These are phyloP conservation scores for Stagonosporopsis vannaccii DNA, from an alignment of 2,329 filamentous ascomycete species.

Conservation along the genomic window DNA sequence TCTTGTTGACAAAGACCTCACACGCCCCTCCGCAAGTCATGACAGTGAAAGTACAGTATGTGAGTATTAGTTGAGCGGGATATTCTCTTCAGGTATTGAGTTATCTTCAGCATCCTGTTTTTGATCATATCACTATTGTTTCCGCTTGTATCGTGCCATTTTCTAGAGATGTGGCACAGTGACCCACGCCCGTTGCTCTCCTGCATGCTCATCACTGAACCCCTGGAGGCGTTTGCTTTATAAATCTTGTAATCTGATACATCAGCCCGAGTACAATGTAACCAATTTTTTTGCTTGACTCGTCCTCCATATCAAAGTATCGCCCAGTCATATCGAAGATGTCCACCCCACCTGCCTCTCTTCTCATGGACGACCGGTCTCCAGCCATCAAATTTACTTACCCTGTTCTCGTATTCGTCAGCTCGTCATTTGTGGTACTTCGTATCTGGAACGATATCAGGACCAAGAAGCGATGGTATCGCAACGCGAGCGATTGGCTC, in stretches of 20 bases:
- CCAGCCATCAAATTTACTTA: conserved; percentile 8
- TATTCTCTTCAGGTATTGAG: no score
- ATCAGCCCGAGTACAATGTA: not conserved
- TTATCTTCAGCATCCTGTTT: not conserved
- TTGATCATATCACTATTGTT: not conserved
- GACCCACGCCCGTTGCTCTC: conserved; percentile 1
- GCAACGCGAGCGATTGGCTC: conserved; percentile 14
- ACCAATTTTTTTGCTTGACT: not conserved
- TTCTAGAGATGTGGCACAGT: conserved; percentile 5
- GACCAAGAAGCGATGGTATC: conserved; percentile 11
- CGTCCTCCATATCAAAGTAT: not conserved
- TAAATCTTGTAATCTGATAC: not conserved
- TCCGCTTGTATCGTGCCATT: not conserved
- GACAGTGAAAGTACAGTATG: not conserved
- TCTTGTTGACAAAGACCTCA: not conserved
- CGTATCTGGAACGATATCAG: conserved; percentile 11
- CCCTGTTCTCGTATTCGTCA: conserved; percentile 8
- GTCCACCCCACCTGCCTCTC: not conserved
- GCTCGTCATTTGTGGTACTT: conserved; percentile 9
- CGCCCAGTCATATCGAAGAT: not conserved
- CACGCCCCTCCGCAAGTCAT: not conserved
- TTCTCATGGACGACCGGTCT: conserved; percentile 9
- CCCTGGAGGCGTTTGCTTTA: conserved; percentile 7
- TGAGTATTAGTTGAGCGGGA: not conserved
- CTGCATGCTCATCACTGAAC: not conserved